Percentiles rank a stretch among this genome's conserved stretches.
phyloP scores from a whole-genome alignment of 1,284 basidiomycete genomes.

The Schizophyllum amplum region DNA sequence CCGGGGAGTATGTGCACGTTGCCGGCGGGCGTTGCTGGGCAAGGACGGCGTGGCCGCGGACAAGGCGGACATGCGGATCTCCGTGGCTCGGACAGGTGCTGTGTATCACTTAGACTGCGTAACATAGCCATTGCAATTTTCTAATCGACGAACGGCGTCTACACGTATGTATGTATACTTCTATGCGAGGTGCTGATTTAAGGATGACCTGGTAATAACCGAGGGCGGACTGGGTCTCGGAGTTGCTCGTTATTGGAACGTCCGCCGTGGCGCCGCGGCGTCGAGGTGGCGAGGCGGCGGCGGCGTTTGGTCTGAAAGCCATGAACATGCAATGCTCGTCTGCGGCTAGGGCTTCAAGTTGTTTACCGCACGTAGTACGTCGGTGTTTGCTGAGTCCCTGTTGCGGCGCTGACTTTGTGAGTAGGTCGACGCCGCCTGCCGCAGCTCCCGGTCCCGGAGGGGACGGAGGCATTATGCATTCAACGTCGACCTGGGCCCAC shows the following conservation, averaged over 20 bases:
- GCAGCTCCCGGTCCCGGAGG: too few species aligned
- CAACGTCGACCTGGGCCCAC: background rate
- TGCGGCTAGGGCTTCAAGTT: background rate
- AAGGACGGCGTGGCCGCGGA: background rate
- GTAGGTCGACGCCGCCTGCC: too few species aligned
- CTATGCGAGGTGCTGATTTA: background rate
- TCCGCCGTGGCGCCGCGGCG: too few species aligned
- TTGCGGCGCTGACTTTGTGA: background rate
- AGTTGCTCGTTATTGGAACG: too few species aligned
- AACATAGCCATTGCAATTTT: background rate
- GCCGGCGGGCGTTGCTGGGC: constrained; percentile 30
- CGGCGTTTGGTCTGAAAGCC: background rate
- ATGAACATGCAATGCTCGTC: background rate
- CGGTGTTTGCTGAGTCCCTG: background rate
- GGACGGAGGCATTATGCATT: too few species aligned
- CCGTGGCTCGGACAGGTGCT: background rate
- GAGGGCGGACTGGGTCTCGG: too few species aligned
- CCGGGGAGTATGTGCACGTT: constrained; percentile 35
- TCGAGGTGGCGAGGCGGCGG: background rate
- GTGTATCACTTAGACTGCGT: background rate
- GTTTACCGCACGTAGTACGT: background rate
- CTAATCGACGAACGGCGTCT: background rate
- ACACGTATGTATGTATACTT: background rate
- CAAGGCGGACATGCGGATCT: background rate
- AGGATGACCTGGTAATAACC: too few species aligned